phyloP scores from a whole-genome alignment of 202 grass and related monocot species.

The Hordeum pubiflorum region DNA sequence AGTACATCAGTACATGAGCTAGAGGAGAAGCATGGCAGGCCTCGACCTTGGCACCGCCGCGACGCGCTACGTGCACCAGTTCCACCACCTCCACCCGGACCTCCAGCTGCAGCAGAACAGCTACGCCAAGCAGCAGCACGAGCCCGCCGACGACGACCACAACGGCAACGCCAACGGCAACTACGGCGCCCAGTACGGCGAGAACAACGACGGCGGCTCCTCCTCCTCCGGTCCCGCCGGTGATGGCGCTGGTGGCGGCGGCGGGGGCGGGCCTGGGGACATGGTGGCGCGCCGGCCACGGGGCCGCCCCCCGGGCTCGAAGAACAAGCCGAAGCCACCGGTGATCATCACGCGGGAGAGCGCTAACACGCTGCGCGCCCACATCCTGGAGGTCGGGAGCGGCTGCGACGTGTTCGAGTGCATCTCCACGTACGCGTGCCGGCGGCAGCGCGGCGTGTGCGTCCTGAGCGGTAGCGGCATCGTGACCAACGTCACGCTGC shows the following conservation, averaged over 20 bases:
- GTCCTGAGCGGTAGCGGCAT: constrained; percentile 83
- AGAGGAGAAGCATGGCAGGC: constrained; percentile 68
- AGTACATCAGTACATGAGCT: constrained; percentile 72
- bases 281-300: constrained; percentile 53
- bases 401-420: constrained; percentile 89
- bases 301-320: constrained; percentile 66
- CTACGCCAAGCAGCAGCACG: constrained; percentile 44
- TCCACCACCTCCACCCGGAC: constrained; percentile 60
- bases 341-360: constrained; percentile 96
- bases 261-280: constrained; percentile 26
- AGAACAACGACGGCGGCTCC: constrained; percentile 39
- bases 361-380: constrained; percentile 82
- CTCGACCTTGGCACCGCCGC: constrained; percentile 80
- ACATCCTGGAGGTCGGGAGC: constrained; percentile 80
- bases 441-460: constrained; percentile 78
- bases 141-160: constrained; percentile 52
- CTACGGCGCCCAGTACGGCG: not conserved
- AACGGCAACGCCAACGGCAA: constrained; percentile 10
- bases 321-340: constrained; percentile 87
- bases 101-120: constrained; percentile 64
- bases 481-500: constrained; percentile 85
- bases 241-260: not conserved
- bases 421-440: constrained; percentile 67
- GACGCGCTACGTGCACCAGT: constrained; percentile 65
- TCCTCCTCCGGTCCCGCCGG: constrained; percentile 40